Evolutionary conservation across 2,329 filamentous ascomycete species (phyloP).

Genomic region (Lachnellula occidentalis): DNA sequence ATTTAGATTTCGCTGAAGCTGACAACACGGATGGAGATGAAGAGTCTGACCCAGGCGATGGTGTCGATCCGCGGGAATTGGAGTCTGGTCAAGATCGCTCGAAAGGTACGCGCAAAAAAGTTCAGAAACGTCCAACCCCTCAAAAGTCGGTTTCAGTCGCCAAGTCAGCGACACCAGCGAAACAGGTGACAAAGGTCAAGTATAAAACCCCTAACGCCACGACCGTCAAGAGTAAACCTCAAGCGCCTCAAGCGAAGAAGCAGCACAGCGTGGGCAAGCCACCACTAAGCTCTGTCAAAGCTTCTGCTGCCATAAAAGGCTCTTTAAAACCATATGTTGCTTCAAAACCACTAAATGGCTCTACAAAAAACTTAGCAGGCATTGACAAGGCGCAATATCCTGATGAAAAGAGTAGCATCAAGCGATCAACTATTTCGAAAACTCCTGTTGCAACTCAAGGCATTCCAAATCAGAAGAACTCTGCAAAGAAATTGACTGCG

Average conservation of each 20-base stretch:
- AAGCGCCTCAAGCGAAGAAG: not conserved
- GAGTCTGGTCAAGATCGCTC: constrained; percentile 1
- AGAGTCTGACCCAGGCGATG: constrained; percentile 2
- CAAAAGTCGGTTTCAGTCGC: not conserved
- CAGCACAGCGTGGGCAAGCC: not conserved
- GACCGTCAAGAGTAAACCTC: not conserved
- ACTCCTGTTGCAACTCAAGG: too few relatives aligned
- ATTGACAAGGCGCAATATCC: not conserved
- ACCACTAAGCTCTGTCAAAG: not conserved
- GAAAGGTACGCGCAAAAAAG: constrained; percentile 9
- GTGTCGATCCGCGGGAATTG: constrained; percentile 8
- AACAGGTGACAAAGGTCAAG: not conserved
- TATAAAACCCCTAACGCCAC: not conserved
- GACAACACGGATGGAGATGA: constrained; percentile 11
- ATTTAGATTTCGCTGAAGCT: constrained; percentile 11
- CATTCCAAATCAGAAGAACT: not conserved
- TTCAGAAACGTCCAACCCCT: not conserved
- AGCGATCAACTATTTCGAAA: too few relatives aligned
- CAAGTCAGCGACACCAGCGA: not conserved
- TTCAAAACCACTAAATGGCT: not conserved
- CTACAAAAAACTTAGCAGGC: not conserved
- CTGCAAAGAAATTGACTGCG: not conserved
- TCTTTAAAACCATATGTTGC: not conserved
- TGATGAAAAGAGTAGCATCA: not conserved
- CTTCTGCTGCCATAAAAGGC: not conserved